These are phyloP conservation scores for Diaporthe longicolla DNA, from an alignment of 2,329 filamentous ascomycete species.

Conservation along the genomic window DNA sequence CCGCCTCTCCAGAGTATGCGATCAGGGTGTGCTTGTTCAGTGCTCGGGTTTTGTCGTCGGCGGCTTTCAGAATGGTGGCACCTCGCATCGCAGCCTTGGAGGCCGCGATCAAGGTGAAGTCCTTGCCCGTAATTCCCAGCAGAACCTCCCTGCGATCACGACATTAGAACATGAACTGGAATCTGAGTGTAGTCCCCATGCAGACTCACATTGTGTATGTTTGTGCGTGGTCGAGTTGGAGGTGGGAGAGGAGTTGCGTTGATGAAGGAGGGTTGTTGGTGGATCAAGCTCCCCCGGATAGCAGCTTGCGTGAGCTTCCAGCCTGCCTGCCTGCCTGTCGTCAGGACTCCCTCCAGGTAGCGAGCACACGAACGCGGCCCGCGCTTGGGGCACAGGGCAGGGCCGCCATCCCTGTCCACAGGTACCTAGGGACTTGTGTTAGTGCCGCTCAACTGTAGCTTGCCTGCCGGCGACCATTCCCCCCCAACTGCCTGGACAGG, in stretches of 20 bases:
- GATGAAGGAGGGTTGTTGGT: slow-evolving; percentile 30
- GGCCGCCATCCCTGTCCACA: no score
- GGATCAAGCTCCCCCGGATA: slow-evolving; percentile 5
- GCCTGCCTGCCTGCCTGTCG: slow-evolving; percentile 25
- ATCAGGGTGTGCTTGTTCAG: slow-evolving; percentile 96
- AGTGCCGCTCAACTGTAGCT: no score
- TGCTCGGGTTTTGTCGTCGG: slow-evolving; percentile 94
- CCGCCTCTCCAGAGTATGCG: slow-evolving; percentile 95
- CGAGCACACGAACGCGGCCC: slow-evolving; percentile 41
- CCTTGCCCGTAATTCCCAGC: slow-evolving; percentile 97
- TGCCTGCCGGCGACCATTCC: no score
- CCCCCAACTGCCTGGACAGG: no score
- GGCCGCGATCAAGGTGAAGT: slow-evolving; percentile 97
- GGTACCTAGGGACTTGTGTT: no score
- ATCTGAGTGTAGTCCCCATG: background rate
- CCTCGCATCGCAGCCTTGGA: slow-evolving; percentile 99
- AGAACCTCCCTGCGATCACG: slow-evolving; percentile 85
- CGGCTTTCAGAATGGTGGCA: slow-evolving; percentile 93
- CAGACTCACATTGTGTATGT: slow-evolving; percentile 44
- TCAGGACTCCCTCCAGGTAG: slow-evolving; percentile 30
- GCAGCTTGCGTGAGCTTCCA: slow-evolving; percentile 41
- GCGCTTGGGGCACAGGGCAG: slow-evolving; percentile 26
- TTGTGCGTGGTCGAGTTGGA: background rate
- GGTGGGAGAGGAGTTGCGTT: slow-evolving; percentile 4
- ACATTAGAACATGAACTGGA: slow-evolving; percentile 1